Evolutionary conservation across 345 rosid species (phyloP), one percentile per base, ranked within the genome.

Genomic region (Hevea brasiliensis): DNA sequence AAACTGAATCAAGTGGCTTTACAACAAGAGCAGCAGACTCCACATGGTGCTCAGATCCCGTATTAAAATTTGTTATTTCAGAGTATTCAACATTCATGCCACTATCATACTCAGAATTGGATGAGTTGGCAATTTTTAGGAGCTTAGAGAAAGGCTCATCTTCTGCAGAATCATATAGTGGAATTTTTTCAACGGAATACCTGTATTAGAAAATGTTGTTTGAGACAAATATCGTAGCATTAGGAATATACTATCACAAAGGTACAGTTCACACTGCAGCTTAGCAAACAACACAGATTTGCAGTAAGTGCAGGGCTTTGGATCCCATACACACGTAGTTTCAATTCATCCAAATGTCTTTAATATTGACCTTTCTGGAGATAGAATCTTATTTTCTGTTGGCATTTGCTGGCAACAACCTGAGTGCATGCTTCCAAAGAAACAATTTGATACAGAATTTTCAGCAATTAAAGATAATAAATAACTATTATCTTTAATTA

Each of bases 101-200:
- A 45, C 76, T 66, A 72, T 70, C 80, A 74, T 72, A 59, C 65
- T 41, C 79, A 50, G 68, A 72, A 72, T 70, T 72, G 55, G 71
- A 64, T 65, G 74, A 20, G 58, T 81, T 84, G 3, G 42, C 71
- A 70, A 73, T 75, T 84, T 86, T 90, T 42, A 70, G 74, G 24
- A 87, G 84, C 85, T 85, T 92, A 45, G 81, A 74, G 37, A 81
- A 70, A 72, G 92, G 94, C 82, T 92, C 98, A 79, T 95, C 98
- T 89, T 95, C 98, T 14, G 92, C 92, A 71, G 99, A 95, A 85
- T 95, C 99, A 78, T 95, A 92, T 6, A 90, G 83, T 20, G 94
- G 98, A 32, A 95, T 87, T 69, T 92, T 89, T 75, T 95, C 98
- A 65, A 95, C 92, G 13, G 94, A 92, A 72, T 95, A 92, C 86